Evolutionary conservation across 2,329 filamentous ascomycete species (phyloP).

Genomic region (Bimuria novae-zelandiae): DNA sequence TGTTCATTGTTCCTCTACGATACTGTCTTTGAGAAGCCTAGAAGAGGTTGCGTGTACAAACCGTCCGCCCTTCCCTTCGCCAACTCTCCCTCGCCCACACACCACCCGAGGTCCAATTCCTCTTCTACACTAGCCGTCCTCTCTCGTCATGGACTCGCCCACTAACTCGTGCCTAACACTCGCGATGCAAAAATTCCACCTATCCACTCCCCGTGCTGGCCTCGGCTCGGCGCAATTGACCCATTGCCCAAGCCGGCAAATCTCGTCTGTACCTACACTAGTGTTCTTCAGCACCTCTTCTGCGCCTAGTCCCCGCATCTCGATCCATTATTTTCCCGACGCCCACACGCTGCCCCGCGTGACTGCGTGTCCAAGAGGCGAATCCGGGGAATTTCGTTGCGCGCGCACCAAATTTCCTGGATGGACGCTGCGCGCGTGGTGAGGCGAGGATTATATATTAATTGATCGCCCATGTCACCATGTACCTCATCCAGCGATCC

Average conservation of each 20-base stretch:
- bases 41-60: too few relatives aligned
- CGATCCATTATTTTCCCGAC: slow-evolving; percentile 29
- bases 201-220: slow-evolving; percentile 10
- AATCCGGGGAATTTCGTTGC: slow-evolving; percentile 7
- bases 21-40: too few relatives aligned
- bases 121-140: neutral
- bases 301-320: slow-evolving; percentile 29
- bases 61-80: too few relatives aligned
- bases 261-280: slow-evolving; percentile 9
- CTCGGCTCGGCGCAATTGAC: slow-evolving; percentile 12
- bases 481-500: neutral
- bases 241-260: slow-evolving; percentile 22
- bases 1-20: too few relatives aligned
- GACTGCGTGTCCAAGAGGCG: neutral
- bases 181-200: slow-evolving; percentile 7
- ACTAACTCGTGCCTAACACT: neutral
- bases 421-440: neutral
- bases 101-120: neutral
- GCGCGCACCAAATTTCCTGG: neutral
- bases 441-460: neutral
- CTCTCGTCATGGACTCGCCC: neutral
- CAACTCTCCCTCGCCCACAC: too few relatives aligned
- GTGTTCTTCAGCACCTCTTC: slow-evolving; percentile 22
- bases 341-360: slow-evolving; percentile 20
- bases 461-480: neutral